These are phyloP conservation scores for Zea mays DNA, from an alignment of 176 grass and related monocot species.

Conservation along the genomic window DNA sequence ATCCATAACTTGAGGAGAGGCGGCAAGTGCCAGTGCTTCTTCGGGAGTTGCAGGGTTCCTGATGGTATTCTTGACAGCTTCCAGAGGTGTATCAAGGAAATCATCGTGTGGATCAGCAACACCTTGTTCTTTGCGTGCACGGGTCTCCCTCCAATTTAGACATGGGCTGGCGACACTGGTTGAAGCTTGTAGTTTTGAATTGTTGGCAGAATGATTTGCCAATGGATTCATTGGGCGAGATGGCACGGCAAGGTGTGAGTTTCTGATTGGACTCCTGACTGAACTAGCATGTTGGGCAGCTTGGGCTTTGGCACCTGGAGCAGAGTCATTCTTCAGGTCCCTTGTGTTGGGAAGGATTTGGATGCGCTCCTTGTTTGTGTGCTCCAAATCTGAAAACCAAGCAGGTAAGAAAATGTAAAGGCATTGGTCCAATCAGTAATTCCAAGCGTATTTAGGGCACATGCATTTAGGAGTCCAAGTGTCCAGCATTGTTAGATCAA, in stretches of 20 bases:
- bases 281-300: conserved; percentile 33
- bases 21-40: conserved; percentile 52
- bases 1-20: conserved; percentile 63
- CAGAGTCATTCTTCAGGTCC: conserved; percentile 32
- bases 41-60: conserved; percentile 42
- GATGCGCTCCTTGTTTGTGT: conserved; percentile 37
- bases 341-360: conserved; percentile 26
- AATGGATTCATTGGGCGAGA: conserved; percentile 29
- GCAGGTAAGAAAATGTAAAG: conserved; percentile 5
- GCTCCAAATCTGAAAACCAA: conserved; percentile 49
- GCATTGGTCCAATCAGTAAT: not conserved
- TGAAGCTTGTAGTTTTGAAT: conserved; percentile 46
- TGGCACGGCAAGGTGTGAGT: conserved; percentile 32
- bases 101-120: conserved; percentile 72
- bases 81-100: conserved; percentile 83
- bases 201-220: conserved; percentile 34
- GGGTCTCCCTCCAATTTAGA: conserved; percentile 66
- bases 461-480: not conserved
- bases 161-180: conserved; percentile 25
- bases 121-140: conserved; percentile 57
- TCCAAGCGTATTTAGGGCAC: not conserved
- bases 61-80: conserved; percentile 45
- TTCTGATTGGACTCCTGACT: conserved; percentile 34
- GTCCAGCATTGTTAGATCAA: not conserved
- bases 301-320: conserved; percentile 33